Conservation (phyloP, 163 green algal species). For the Prototheca cutis region DNA sequence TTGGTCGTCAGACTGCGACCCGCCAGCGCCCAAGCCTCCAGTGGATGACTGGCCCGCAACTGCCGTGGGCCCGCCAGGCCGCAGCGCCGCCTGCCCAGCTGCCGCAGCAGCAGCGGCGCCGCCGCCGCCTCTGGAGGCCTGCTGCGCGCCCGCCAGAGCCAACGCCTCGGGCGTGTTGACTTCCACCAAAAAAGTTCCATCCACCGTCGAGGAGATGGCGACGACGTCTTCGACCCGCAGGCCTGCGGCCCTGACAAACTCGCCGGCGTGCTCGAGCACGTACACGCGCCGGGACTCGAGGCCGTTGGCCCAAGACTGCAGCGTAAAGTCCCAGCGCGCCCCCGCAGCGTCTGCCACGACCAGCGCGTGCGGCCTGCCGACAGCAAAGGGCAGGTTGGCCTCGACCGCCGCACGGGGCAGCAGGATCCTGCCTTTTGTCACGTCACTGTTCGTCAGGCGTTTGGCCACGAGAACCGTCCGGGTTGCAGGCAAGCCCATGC, state of each 20-base stretch:
- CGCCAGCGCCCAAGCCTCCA: no score
- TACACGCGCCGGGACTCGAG: constrained; percentile 62
- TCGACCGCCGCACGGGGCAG: constrained; percentile 60
- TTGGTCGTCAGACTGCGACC: no score
- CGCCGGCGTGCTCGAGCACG: constrained; percentile 56
- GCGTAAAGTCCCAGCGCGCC: constrained; percentile 45
- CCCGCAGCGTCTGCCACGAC: constrained; percentile 31
- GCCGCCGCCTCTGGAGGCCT: constrained; percentile 13
- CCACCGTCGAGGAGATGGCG: constrained; percentile 20
- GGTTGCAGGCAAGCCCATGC: constrained; percentile 27
- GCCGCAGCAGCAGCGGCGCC: not conserved
- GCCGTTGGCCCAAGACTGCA: constrained; percentile 66
- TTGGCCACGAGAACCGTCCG: constrained; percentile 62
- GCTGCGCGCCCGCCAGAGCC: constrained; percentile 21
- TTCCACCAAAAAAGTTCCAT: constrained; percentile 27
- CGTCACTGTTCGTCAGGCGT: constrained; percentile 54
- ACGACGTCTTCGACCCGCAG: constrained; percentile 34
- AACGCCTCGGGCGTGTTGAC: constrained; percentile 32
- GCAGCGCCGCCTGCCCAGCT: constrained; percentile 2
- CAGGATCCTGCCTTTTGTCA: constrained; percentile 57
- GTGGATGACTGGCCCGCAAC: no score
- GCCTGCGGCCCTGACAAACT: constrained; percentile 21
- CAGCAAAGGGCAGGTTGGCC: constrained; percentile 54
- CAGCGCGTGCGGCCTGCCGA: constrained; percentile 38
- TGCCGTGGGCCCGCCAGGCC: not conserved